Evolutionary conservation across 208 protist species (phyloP), one percentile per base, ranked within the genome.

Genomic region (Crithidia brevicula): DNA sequence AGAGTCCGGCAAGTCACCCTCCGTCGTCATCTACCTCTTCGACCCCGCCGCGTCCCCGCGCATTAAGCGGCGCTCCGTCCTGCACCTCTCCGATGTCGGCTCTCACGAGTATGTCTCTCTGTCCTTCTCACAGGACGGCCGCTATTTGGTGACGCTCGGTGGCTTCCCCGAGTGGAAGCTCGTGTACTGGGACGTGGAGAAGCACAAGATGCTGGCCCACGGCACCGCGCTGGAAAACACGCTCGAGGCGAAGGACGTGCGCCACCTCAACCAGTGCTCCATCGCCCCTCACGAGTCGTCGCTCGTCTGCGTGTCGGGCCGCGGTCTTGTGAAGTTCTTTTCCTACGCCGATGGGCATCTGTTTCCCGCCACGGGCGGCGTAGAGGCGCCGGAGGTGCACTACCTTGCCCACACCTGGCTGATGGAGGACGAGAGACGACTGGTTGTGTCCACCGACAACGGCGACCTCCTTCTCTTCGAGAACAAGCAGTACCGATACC

Each of bases 401-500:
- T 99, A 97, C 81, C 78, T 98, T 34, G 82, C 89, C 25, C 97
- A 99, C 77, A 74, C 86, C 10, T 99, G 98, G 98, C 59, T 98
- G 13, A 79, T 87, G 27, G 59, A 78, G 22, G 96, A 98, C 25
- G 74, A 84, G n/a, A 77, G 74, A 45, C 82, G 90, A 3, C 62
- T 99, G 11, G 83, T 98, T 31, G 83, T 98, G 27, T 98, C 94
- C 5, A 98, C 96, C 6, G 87, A 88, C 30, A 95, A 92, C 69
- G 96, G 96, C 52, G 95, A 98, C 70, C 79, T 98, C 30, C 89
- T 98, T n/a, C 63, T 98, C n/a, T 87, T 98, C 57, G 95, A 98
- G 50, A 74, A 94, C 38, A 82, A 82, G 56, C 94, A 98, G 68
- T 93, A 94, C 54, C 83, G 83, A 62, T 87, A 89, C 72, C 76